Evolutionary conservation across 495 filamentous ascomycete species (phyloP).

Genomic region (Parmelia sp.): DNA sequence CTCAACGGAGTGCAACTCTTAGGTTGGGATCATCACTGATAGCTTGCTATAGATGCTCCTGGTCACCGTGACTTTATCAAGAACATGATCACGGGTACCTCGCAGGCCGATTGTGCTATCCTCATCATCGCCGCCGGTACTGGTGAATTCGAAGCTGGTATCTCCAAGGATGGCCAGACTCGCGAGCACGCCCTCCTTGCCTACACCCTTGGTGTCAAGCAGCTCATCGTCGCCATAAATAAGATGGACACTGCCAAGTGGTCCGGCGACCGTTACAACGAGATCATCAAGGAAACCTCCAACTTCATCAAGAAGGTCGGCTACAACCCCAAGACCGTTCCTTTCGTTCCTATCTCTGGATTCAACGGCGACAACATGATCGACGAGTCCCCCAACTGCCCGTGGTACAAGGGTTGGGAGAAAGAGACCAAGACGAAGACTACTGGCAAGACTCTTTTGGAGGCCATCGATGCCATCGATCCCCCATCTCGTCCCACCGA

Average conservation of each 20-base stretch:
- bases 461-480: conserved; percentile 98
- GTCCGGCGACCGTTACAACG: conserved; percentile 91
- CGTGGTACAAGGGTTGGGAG: conserved; percentile 99
- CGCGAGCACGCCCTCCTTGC: conserved; percentile 99
- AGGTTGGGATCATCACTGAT: conserved; percentile 24
- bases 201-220: conserved; percentile 99
- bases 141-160: conserved; percentile 99
- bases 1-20: conserved; percentile 4
- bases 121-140: conserved; percentile 99
- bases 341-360: conserved; percentile 99
- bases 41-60: conserved; percentile 66
- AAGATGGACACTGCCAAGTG: conserved; percentile 99
- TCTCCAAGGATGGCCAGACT: conserved; percentile 99
- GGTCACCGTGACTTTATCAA: conserved; percentile 99
- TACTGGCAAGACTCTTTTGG: conserved; percentile 94
- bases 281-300: conserved; percentile 99
- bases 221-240: conserved; percentile 99
- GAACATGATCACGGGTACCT: conserved; percentile 99
- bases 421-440: conserved; percentile 95
- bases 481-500: conserved; percentile 80
- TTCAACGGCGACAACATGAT: conserved; percentile 99
- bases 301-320: conserved; percentile 99
- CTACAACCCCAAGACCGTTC: conserved; percentile 97
- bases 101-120: conserved; percentile 98
- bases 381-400: conserved; percentile 82